Evolutionary conservation across 805 yeast species (phyloP).

Genomic region (Suhomyces sp.): DNA sequence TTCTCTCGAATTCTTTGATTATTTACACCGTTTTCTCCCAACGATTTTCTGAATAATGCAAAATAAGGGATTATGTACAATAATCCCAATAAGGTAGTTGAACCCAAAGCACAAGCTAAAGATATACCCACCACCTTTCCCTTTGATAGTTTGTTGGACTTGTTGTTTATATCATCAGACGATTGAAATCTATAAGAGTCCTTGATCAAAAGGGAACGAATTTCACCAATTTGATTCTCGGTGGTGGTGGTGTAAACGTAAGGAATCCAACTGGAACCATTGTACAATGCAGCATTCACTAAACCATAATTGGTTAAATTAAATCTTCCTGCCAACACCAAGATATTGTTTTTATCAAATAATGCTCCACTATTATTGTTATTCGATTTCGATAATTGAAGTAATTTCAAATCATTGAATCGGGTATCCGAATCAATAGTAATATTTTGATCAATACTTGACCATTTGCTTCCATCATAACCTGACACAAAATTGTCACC

Average conservation of each 20-base stretch:
- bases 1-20: conserved; percentile 39
- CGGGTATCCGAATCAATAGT: conserved; percentile 25
- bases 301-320: conserved; percentile 49
- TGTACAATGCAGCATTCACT: conserved; percentile 59
- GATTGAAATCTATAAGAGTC: conserved; percentile 36
- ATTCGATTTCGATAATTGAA: conserved; percentile 33
- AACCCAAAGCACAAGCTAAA: conserved; percentile 44
- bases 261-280: conserved; percentile 70
- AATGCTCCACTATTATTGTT: conserved; percentile 31
- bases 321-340: conserved; percentile 60
- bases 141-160: conserved; percentile 22
- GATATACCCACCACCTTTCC: conserved; percentile 47
- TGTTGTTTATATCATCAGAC: conserved; percentile 26
- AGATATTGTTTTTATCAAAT: conserved; percentile 42
- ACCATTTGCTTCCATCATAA: conserved; percentile 51
- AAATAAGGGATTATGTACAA: conserved; percentile 41
- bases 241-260: conserved; percentile 41
- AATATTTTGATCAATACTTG: conserved; percentile 34
- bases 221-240: conserved; percentile 22
- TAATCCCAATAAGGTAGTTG: conserved; percentile 40
- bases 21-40: conserved; percentile 11
- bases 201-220: conserved; percentile 31
- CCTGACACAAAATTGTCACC: conserved; percentile 37
- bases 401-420: conserved; percentile 46
- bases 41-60: conserved; percentile 29